Evolutionary conservation across 306 rosid genomes (phyloP).

Genomic region (Trifolium fragiferum): DNA sequence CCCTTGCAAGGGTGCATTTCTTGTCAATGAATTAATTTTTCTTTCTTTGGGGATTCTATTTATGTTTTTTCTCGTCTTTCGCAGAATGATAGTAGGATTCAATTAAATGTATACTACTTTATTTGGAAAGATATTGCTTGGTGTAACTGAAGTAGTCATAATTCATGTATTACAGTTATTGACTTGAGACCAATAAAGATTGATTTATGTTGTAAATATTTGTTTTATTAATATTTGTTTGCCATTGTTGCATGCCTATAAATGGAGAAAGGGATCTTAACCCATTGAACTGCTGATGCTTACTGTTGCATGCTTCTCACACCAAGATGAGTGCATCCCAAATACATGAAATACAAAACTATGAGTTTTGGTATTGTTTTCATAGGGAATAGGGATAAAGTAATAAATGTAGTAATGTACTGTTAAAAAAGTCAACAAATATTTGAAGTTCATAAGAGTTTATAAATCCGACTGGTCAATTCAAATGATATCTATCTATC

Average conservation of each 20-base stretch:
- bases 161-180: conserved; percentile 25
- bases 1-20: conserved; percentile 92
- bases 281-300: background rate
- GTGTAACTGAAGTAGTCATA: conserved; percentile 37
- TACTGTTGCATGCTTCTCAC: background rate
- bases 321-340: background rate
- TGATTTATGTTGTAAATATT: background rate
- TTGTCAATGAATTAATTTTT: conserved; percentile 63
- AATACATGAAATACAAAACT: too few species aligned
- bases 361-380: too few species aligned
- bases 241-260: background rate
- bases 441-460: too few species aligned
- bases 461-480: too few species aligned
- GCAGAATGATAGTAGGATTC: conserved; percentile 21
- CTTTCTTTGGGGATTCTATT: background rate
- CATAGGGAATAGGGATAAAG: too few species aligned
- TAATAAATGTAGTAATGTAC: too few species aligned
- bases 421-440: too few species aligned
- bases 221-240: too few species aligned
- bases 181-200: conserved; percentile 6
- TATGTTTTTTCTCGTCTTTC: background rate
- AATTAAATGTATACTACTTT: conserved; percentile 1
- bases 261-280: background rate
- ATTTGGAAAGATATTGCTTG: conserved; percentile 1
- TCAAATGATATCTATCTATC: too few species aligned